phyloP scores from a whole-genome alignment of 768 basidiomycete species.

The Calocybe indica region DNA sequence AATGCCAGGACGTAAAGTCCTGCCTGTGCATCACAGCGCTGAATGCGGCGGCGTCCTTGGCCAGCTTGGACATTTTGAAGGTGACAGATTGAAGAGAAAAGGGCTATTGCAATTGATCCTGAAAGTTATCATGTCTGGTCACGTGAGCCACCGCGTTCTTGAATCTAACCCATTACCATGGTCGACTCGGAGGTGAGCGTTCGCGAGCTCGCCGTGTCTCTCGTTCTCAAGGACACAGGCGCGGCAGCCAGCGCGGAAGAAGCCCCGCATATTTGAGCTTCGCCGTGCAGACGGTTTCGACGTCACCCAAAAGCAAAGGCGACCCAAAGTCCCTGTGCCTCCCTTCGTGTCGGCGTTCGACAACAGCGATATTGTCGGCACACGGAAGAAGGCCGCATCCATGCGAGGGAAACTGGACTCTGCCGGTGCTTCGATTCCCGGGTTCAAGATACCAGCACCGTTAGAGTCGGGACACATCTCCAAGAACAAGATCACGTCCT shows the following conservation, averaged over 20 bases:
- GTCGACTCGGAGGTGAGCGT: too few relatives aligned
- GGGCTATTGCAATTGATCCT: constrained; percentile 4
- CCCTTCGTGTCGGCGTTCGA: constrained; percentile 11
- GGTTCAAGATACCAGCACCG: too few relatives aligned
- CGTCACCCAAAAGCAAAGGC: neutral
- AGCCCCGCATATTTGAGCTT: constrained; percentile 10
- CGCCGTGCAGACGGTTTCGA: constrained; percentile 12
- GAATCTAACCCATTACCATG: neutral
- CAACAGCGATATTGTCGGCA: neutral
- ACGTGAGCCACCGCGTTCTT: constrained; percentile 4
- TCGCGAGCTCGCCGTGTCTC: too few relatives aligned
- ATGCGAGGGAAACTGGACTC: constrained; percentile 1
- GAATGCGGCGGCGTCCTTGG: constrained; percentile 68
- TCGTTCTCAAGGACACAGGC: too few relatives aligned
- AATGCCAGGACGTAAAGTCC: constrained; percentile 74
- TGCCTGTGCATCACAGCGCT: constrained; percentile 58
- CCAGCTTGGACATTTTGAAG: constrained; percentile 56
- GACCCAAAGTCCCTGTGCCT: constrained; percentile 6
- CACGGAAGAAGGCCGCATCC: constrained; percentile 3
- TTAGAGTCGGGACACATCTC: too few relatives aligned
- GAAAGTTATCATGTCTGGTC: constrained; percentile 9
- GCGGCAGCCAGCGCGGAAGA: constrained; percentile 8
- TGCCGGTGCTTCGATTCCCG: constrained; percentile 1
- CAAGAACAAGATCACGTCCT: too few relatives aligned
- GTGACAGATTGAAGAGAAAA: constrained; percentile 1